These are phyloP conservation scores for Chenopodium quinoa DNA, from an alignment of 148 eudicot species.

Conservation along the genomic window DNA sequence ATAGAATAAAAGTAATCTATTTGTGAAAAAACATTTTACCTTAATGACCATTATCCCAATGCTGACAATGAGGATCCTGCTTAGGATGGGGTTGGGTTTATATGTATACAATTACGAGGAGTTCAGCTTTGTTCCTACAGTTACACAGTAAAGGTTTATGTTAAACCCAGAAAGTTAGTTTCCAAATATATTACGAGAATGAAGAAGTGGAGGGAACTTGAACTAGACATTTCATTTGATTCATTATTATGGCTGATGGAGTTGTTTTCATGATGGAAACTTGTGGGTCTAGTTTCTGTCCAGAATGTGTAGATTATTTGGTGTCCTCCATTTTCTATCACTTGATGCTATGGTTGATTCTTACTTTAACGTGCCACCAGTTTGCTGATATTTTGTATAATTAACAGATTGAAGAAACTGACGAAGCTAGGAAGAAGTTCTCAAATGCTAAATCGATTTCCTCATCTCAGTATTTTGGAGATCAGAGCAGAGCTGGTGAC, in stretches of 20 bases:
- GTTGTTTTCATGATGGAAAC: neutral
- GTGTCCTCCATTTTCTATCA: neutral
- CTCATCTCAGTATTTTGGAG: conserved; percentile 86
- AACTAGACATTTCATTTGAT: neutral
- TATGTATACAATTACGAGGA: neutral
- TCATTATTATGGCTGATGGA: neutral
- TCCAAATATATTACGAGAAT: neutral
- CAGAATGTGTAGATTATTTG: neutral
- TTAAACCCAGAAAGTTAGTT: neutral
- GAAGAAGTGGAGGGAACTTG: neutral
- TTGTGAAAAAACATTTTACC: neutral
- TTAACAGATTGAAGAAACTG: conserved; percentile 77
- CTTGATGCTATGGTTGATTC: conserved; percentile 1
- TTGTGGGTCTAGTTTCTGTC: neutral
- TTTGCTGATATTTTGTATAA: conserved; percentile 9
- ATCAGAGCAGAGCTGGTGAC: conserved; percentile 48
- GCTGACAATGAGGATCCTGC: neutral
- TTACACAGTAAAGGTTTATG: neutral
- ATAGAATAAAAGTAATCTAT: no score
- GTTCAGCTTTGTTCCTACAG: neutral
- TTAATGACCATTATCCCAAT: neutral
- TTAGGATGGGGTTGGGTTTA: neutral
- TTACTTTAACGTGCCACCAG: neutral
- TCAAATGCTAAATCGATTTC: conserved; percentile 96
- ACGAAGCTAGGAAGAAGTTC: conserved; percentile 96